These are phyloP conservation scores for Bruguiera hainesii DNA, from an alignment of 441 rosid species.

Conservation along the genomic window DNA sequence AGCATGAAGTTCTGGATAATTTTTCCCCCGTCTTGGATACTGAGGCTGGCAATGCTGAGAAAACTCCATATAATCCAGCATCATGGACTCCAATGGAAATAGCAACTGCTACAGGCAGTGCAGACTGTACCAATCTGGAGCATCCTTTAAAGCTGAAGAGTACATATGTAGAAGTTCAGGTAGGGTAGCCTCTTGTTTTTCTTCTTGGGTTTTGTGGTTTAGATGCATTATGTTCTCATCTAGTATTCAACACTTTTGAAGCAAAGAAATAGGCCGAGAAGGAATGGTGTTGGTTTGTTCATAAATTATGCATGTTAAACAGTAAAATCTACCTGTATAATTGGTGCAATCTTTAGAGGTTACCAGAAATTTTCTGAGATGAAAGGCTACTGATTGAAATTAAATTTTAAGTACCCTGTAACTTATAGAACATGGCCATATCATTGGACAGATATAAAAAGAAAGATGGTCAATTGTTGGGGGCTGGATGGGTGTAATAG, in stretches of 20 bases:
- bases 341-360: background rate
- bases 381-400: background rate
- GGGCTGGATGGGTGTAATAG: too few relatives aligned
- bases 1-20: conserved; percentile 27
- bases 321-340: background rate
- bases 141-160: conserved; percentile 76
- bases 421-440: too few relatives aligned
- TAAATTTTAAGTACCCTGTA: background rate
- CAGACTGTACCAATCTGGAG: conserved; percentile 46
- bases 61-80: conserved; percentile 56
- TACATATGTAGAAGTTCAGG: conserved; percentile 84
- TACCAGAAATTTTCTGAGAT: background rate
- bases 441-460: too few relatives aligned
- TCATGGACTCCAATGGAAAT: conserved; percentile 80
- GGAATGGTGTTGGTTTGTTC: background rate
- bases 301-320: background rate
- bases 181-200: conserved; percentile 17
- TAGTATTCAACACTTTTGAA: background rate
- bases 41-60: conserved; percentile 30
- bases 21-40: conserved; percentile 33
- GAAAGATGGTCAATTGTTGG: too few relatives aligned
- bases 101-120: conserved; percentile 78
- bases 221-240: background rate
- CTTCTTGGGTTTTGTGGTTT: background rate
- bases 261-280: too few relatives aligned